Conservation (phyloP, 108 stramenopile species). For the Nitzschia putrida region DNA sequence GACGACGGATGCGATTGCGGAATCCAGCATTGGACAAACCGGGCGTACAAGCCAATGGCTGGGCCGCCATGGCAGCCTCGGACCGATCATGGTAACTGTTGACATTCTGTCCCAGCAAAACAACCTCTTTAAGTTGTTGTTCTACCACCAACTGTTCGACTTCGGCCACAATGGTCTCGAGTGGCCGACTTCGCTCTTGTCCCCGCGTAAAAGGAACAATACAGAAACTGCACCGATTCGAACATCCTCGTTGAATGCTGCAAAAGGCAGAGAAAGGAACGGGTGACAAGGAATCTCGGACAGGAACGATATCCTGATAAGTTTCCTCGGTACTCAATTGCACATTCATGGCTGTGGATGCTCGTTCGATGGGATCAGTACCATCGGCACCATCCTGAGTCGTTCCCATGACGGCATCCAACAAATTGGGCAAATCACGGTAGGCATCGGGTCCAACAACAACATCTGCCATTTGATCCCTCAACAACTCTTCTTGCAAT, state of each 20-base stretch:
- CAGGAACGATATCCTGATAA: constrained; percentile 94
- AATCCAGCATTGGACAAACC: constrained; percentile 86
- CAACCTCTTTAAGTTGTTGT: constrained; percentile 89
- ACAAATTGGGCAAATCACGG: constrained; percentile 90
- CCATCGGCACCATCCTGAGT: neutral
- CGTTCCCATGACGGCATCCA: constrained; percentile 51
- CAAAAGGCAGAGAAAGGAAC: constrained; percentile 83
- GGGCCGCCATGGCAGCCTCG: constrained; percentile 40
- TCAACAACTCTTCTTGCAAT: constrained; percentile 88
- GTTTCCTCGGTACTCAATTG: constrained; percentile 95
- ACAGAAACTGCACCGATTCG: constrained; percentile 86
- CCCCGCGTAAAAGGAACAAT: constrained; percentile 98
- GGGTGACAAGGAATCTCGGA: constrained; percentile 57
- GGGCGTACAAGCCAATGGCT: constrained; percentile 26
- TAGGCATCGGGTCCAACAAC: constrained; percentile 99
- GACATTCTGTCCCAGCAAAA: constrained; percentile 97
- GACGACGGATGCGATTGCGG: constrained; percentile 68
- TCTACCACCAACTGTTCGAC: constrained; percentile 64
- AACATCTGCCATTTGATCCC: constrained; percentile 86
- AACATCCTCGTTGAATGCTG: constrained; percentile 96
- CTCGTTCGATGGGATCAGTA: neutral
- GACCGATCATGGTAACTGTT: constrained; percentile 94
- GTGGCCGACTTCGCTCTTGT: constrained; percentile 90
- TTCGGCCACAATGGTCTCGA: constrained; percentile 88
- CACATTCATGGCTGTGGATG: constrained; percentile 76